Conservation (phyloP, 2,329 filamentous ascomycete species). For the Chalara sp. region DNA sequence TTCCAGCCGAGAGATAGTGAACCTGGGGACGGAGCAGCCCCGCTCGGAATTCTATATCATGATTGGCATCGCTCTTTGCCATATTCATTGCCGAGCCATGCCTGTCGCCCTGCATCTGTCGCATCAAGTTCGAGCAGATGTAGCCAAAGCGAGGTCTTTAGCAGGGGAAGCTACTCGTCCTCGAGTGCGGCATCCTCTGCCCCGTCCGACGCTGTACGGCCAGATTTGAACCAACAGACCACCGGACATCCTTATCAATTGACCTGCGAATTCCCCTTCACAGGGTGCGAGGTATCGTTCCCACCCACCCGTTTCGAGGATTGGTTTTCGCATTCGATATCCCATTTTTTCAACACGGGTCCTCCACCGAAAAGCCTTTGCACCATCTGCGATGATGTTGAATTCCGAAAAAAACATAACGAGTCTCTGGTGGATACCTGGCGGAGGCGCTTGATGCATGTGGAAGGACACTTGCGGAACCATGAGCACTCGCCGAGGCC, state of each 20-base stretch:
- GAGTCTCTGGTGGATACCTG: constrained; percentile 10
- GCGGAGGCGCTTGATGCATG: constrained; percentile 40
- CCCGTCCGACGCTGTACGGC: no score
- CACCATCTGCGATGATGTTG: constrained; percentile 40
- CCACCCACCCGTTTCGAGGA: constrained; percentile 27
- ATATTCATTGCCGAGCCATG: no score
- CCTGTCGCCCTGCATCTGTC: no score
- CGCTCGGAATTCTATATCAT: no score
- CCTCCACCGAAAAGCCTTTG: constrained; percentile 34
- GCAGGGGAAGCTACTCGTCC: no score
- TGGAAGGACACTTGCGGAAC: constrained; percentile 34
- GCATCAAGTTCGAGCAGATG: neutral
- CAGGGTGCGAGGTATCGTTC: constrained; percentile 33
- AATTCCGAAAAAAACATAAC: constrained; percentile 3
- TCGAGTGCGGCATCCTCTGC: no score
- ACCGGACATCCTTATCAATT: constrained; percentile 9
- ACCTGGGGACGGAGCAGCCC: no score
- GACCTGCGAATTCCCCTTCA: constrained; percentile 19
- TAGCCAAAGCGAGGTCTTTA: neutral
- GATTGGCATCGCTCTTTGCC: no score
- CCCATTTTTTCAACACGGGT: constrained; percentile 28
- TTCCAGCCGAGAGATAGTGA: no score
- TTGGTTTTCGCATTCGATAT: constrained; percentile 42
- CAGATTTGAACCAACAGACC: no score
- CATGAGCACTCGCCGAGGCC: constrained; percentile 15